Evolutionary conservation across 1,284 basidiomycete genomes (phyloP), one percentile per base, ranked within the genome.

Genomic region (Athelia sp.): DNA sequence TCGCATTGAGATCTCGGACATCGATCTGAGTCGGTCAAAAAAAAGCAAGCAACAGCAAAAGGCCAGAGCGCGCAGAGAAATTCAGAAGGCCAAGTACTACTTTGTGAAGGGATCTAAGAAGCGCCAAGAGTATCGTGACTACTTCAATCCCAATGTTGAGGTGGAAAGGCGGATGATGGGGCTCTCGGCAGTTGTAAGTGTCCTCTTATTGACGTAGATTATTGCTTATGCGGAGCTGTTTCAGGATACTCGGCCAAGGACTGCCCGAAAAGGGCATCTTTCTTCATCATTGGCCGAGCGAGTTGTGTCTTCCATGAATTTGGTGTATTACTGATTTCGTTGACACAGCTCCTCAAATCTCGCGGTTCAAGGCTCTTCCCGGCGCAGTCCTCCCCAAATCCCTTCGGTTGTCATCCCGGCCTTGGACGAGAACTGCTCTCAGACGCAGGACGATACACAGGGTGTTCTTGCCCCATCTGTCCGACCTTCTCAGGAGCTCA

Each of bases 71-170:
- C 76, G 76, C 31, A 79, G 77, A 55, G 77, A 75, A 49, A 56
- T 79, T 31, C 78, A 81, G 54, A 81, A 79, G 54, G 61, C 74
- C 24, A 74, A 69, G 59, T 88, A 81, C 54, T 60, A 72, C 14
- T 87, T 88, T 63, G 73, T 82, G 52, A 64, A 62, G 44, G 62
- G 72, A 10, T 71, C 73, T 35, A 69, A 74, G 50, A 64, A 66
- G 45, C 71, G 68, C 13, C 54, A 68, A 42, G 69, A 63, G 45
- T 90, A 87, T 59, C 57, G 65, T 26, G 78, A 87, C 55, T 87
- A 89, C 59, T 90, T 90, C 66, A 72, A 78, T 47, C 80, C 84
- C 15, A 72, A 76, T 52, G 69, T 69, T 14, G 69, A 75, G 22
- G 73, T 79, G 18, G 85, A 88, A 66, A 78, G 70, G 57, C 72